Percentiles rank a stretch among this genome's conserved stretches.
Conservation (phyloP, 2,329 filamentous ascomycete genomes). For the Exserohilum rostratum region DNA sequence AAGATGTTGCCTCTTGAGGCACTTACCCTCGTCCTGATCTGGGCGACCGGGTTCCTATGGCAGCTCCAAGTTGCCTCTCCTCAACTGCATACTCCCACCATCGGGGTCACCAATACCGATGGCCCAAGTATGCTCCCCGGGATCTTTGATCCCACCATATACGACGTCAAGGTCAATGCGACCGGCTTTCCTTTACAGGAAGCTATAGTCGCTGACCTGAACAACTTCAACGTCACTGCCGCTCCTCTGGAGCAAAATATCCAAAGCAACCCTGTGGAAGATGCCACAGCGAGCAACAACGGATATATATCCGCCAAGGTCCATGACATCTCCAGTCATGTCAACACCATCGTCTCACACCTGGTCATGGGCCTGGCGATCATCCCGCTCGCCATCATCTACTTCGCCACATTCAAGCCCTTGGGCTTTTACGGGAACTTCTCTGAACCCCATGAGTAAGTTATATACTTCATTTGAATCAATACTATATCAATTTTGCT, state of each 20-base stretch:
- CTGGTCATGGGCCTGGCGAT: neutral
- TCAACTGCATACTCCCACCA: neutral
- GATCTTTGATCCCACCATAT: rapidly evolving
- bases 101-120: neutral
- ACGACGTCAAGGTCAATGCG: neutral
- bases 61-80: neutral
- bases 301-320: neutral
- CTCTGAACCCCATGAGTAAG: neutral
- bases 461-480: neutral
- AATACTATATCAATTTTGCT: neutral
- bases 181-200: neutral
- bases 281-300: neutral
- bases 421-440: neutral
- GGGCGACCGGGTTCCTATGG: neutral
- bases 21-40: neutral
- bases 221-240: too few relatives aligned
- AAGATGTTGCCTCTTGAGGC: neutral
- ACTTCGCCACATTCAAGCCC: neutral
- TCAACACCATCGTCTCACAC: neutral
- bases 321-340: neutral
- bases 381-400: neutral
- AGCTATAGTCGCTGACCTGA: too few relatives aligned
- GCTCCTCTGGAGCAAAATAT: neutral
- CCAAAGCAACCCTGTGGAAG: neutral
- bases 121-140: too few relatives aligned